Evolutionary conservation across 176 grass and related monocot genomes (phyloP), one percentile per base, ranked within the genome.

Genomic region (bread wheat (Triticum aestivum)): DNA sequence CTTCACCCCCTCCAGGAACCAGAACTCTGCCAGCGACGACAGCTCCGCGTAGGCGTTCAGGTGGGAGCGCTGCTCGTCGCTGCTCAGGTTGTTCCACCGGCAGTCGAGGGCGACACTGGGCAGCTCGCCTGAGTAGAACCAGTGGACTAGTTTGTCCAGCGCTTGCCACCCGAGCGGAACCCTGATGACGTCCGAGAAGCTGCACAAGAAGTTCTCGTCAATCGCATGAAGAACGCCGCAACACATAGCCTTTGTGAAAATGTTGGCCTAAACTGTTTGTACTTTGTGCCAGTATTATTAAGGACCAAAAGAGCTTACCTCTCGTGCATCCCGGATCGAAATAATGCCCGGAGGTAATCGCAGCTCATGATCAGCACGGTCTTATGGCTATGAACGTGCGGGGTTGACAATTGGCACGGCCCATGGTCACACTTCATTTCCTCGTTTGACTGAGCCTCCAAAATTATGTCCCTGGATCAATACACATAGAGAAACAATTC

Each of bases 251-350:
- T 56, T 59, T 8, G 6, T 21, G 18, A 32, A 34, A 68, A 68
- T 68, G 65, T 44, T 26, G 38, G 41, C 39, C n/a, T 44, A 33
- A 41, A 10, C 26, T 14, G 23, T 18, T 24, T 45, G 21, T 83
- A 9, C 8, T 76, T 83, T 44, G 4, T 80, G 34, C 11, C 11
- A 11, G 26, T 9, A 10, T 8, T 82, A 34, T n/a, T 5, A 18
- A 66, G 69, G 73, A 69, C 21, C 6, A 65, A 75, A 75, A 89
- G 73, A 75, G 12, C 45, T 84, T 61, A 98, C 96, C 96, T 98
- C 66, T 98, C 96, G 13, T 98, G 88, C 96, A 95, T 98, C 59
- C 96, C 93, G 17, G 96, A 95, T 2, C 59, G 83, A 86, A 98
- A 98, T 8, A 98, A 86, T 38, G 93, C 93, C 20, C 87, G 86